Percentiles rank a stretch among this genome's conserved stretches.
Conservation (phyloP, 148 eudicot genomes). For the Cornus suecica region DNA sequence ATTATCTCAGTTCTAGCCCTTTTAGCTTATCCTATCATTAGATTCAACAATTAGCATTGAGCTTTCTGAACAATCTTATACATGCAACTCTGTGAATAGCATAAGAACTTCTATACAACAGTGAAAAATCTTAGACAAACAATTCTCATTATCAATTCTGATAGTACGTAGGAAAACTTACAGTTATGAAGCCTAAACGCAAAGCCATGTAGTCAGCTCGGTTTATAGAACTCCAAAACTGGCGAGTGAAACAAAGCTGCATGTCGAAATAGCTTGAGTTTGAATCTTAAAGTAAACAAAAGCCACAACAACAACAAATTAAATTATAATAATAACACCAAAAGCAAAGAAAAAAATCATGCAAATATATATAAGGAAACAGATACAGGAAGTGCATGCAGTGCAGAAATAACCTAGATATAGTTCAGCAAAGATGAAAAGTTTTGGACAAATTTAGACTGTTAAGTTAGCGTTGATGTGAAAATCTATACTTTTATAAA, state of each 20-base stretch:
- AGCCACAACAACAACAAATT: not conserved
- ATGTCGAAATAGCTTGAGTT: constrained; percentile 24
- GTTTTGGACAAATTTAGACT: not conserved
- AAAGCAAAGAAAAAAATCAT: too few species aligned
- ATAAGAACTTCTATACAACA: not conserved
- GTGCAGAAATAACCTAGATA: not conserved
- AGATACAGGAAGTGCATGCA: not conserved
- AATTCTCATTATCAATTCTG: not conserved
- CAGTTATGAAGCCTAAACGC: constrained; percentile 65
- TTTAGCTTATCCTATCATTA: not conserved
- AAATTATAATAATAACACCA: not conserved
- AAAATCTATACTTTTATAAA: not conserved
- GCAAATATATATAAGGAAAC: not conserved
- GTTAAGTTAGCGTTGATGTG: not conserved
- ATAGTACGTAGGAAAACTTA: constrained; percentile 17
- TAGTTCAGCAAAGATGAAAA: not conserved
- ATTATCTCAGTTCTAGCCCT: not conserved
- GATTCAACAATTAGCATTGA: not conserved
- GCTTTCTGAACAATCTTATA: not conserved
- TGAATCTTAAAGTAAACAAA: constrained; percentile 12
- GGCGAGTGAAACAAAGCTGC: constrained; percentile 90
- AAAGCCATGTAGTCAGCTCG: constrained; percentile 70
- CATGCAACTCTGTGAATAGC: not conserved
- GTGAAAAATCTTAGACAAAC: not conserved
- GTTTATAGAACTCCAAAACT: constrained; percentile 73